phyloP scores from a whole-genome alignment of 2,329 filamentous ascomycete species.

The Tolypocladium ophioglossoides region DNA sequence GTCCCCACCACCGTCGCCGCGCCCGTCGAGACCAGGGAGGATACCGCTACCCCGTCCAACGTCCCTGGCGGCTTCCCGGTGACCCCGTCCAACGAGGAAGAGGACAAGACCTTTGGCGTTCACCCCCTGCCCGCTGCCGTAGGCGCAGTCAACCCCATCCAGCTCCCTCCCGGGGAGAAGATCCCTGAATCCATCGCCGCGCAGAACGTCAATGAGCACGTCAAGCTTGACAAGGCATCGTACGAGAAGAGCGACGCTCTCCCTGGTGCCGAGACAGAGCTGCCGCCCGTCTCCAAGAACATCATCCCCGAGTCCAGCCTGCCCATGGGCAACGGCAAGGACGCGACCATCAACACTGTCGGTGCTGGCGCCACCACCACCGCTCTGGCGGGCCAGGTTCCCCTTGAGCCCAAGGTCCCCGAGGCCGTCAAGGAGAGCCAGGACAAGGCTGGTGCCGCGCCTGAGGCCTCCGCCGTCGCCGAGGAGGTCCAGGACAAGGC shows the following conservation, averaged over 20 bases:
- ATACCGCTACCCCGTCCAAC: constrained; percentile 20
- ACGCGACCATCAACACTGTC: constrained; percentile 37
- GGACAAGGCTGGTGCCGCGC: constrained; percentile 48
- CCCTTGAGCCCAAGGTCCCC: constrained; percentile 42
- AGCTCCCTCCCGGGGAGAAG: constrained; percentile 68
- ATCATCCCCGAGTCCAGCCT: constrained; percentile 78
- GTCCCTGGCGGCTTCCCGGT: constrained; percentile 45
- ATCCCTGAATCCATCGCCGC: constrained; percentile 60
- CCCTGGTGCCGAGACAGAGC: constrained; percentile 35
- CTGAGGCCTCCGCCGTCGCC: constrained; percentile 58
- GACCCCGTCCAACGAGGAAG: constrained; percentile 48
- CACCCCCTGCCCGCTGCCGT: constrained; percentile 52
- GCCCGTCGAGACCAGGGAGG: constrained; percentile 7
- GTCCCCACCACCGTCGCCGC: no score
- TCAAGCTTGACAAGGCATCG: constrained; percentile 72
- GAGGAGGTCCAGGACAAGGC: constrained; percentile 62
- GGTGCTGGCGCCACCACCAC: constrained; percentile 53
- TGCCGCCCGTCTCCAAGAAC: constrained; percentile 48
- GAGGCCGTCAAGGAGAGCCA: constrained; percentile 61
- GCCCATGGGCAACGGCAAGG: constrained; percentile 41
- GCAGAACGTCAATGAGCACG: constrained; percentile 59
- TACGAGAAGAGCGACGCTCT: constrained; percentile 72
- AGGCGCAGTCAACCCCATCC: constrained; percentile 67
- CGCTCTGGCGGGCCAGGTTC: constrained; percentile 55
- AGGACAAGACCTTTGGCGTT: constrained; percentile 43